Percentiles rank a stretch among this genome's conserved stretches.
These are phyloP conservation scores for Termitomyces eurrhizus DNA, from an alignment of 768 basidiomycete genomes.

Conservation along the genomic window DNA sequence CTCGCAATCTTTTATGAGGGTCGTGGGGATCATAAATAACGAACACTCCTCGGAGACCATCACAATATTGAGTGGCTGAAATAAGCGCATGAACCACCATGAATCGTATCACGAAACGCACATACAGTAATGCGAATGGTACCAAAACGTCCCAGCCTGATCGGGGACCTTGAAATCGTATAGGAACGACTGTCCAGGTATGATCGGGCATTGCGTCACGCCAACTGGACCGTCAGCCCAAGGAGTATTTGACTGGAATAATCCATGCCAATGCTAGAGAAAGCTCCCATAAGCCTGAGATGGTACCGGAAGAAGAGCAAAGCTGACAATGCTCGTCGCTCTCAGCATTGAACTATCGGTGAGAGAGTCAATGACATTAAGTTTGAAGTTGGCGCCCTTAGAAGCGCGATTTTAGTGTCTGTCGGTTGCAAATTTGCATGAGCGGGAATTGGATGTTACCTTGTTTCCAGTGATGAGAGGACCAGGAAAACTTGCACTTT, in stretches of 20 bases:
- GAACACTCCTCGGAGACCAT: conserved; percentile 13
- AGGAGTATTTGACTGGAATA: neutral
- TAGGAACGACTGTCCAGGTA: conserved; percentile 1
- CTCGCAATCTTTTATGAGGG: neutral
- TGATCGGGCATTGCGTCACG: conserved; percentile 3
- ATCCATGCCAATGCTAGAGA: conserved; percentile 4
- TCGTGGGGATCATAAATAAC: conserved; percentile 33
- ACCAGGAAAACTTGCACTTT: neutral
- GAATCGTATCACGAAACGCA: neutral
- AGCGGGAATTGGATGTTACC: neutral
- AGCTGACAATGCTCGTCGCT: conserved; percentile 5
- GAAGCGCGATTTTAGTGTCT: neutral
- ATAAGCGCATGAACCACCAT: neutral
- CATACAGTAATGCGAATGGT: conserved; percentile 8
- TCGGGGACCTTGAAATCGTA: neutral
- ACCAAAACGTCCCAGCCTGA: conserved; percentile 7
- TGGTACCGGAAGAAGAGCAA: no score
- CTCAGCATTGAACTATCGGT: neutral
- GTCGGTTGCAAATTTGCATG: neutral
- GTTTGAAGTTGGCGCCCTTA: neutral
- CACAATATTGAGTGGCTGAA: conserved; percentile 12
- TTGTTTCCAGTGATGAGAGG: conserved; percentile 1
- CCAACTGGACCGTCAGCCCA: conserved; percentile 3
- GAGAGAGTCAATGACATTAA: conserved; percentile 2
- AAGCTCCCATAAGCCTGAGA: neutral